These are phyloP conservation scores for Cubamyces sp. DNA, from an alignment of 768 basidiomycete species.

Conservation along the genomic window DNA sequence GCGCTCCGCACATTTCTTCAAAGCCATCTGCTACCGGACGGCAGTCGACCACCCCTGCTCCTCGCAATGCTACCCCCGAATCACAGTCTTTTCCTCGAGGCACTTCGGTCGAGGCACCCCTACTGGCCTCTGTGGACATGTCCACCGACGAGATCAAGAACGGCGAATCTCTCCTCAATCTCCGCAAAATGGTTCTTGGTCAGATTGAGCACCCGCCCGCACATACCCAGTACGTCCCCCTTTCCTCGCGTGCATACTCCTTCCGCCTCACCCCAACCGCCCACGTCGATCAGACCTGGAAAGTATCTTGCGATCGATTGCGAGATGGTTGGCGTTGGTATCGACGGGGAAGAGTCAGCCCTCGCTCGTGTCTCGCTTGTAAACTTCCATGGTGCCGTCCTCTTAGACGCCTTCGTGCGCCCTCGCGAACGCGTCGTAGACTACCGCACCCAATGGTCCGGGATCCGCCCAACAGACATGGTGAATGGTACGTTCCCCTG, in stretches of 20 bases:
- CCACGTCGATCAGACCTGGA: constrained; percentile 44
- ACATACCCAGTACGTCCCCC: constrained; percentile 49
- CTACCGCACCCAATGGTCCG: constrained; percentile 89
- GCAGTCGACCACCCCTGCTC: too few relatives aligned
- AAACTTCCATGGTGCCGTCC: constrained; percentile 81
- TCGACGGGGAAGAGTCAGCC: constrained; percentile 78
- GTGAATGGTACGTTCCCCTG: constrained; percentile 52
- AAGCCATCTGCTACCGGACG: too few relatives aligned
- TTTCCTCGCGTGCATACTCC: not conserved
- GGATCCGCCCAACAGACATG: constrained; percentile 79
- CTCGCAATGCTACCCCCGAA: too few relatives aligned
- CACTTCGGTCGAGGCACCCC: too few relatives aligned
- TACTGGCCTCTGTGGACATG: too few relatives aligned
- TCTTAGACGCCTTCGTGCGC: constrained; percentile 84
- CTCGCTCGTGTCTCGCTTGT: constrained; percentile 90
- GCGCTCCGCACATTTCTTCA: not conserved
- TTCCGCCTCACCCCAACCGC: not conserved
- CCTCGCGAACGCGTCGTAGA: constrained; percentile 90
- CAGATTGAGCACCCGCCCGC: constrained; percentile 42
- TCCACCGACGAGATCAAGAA: constrained; percentile 40
- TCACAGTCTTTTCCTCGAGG: too few relatives aligned
- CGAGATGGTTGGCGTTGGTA: constrained; percentile 97
- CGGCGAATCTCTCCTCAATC: constrained; percentile 49
- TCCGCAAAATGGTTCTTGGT: constrained; percentile 61
- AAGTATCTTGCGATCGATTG: constrained; percentile 89